phyloP scores from a whole-genome alignment of 1,284 basidiomycete genomes.

The Volvariella volvacea region DNA sequence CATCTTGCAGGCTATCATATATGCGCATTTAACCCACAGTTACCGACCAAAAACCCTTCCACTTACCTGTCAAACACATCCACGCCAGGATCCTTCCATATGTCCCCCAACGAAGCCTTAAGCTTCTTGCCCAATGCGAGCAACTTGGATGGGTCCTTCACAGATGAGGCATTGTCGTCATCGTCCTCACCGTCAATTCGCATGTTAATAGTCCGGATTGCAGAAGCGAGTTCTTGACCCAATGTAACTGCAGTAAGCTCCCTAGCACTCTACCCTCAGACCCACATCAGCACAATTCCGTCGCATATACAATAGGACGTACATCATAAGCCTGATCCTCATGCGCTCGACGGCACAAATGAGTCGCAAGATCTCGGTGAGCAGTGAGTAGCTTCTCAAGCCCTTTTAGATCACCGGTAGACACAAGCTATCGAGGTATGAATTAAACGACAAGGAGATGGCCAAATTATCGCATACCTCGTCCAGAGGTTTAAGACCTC shows the following conservation, averaged over 20 bases:
- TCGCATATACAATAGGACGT: constrained; percentile 15
- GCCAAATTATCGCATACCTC: constrained; percentile 43
- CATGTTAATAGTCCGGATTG: constrained; percentile 47
- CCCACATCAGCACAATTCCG: constrained; percentile 2
- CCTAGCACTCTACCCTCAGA: constrained; percentile 54
- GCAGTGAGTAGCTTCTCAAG: constrained; percentile 52
- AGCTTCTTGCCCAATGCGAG: constrained; percentile 45
- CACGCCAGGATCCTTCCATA: constrained; percentile 59
- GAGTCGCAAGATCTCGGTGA: constrained; percentile 57
- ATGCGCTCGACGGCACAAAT: constrained; percentile 60
- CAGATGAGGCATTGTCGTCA: constrained; percentile 20
- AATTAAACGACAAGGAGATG: background rate
- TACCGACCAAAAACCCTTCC: background rate
- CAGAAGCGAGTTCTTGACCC: constrained; percentile 66
- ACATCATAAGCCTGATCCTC: constrained; percentile 79
- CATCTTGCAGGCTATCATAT: constrained; percentile 53
- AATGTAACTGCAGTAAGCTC: constrained; percentile 68
- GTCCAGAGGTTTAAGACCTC: constrained; percentile 52
- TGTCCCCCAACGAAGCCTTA: constrained; percentile 52
- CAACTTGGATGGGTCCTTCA: constrained; percentile 30
- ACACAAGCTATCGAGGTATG: constrained; percentile 44
- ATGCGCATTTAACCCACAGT: constrained; percentile 3
- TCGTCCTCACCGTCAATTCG: constrained; percentile 35
- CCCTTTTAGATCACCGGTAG: constrained; percentile 40
- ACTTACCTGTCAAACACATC: constrained; percentile 75